phyloP scores from a whole-genome alignment of 139 green algal species.

The Tetraselmis chui region DNA sequence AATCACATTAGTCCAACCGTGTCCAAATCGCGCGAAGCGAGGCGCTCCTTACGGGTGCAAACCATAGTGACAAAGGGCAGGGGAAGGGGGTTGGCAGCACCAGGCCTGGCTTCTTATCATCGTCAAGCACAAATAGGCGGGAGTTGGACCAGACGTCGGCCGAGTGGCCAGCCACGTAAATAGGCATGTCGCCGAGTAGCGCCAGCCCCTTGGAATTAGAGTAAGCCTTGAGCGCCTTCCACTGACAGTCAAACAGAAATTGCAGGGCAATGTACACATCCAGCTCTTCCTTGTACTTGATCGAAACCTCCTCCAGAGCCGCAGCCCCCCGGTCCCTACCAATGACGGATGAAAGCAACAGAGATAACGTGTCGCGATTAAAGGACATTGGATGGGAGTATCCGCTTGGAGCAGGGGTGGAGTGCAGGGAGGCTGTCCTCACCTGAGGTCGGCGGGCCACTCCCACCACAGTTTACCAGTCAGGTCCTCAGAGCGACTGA shows the following conservation, averaged over 20 bases:
- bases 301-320: not conserved
- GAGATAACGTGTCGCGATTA: no score
- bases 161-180: slow-evolving; percentile 91
- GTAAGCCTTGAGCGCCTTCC: slow-evolving; percentile 74
- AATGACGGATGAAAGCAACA: no score
- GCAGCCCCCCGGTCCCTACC: not conserved
- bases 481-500: slow-evolving; percentile 32
- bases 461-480: slow-evolving; percentile 80
- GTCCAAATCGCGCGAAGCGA: no score
- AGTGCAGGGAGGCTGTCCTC: not conserved
- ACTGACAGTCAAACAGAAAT: slow-evolving; percentile 95
- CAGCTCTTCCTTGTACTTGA: slow-evolving; percentile 50
- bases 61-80: no score
- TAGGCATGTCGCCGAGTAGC: slow-evolving; percentile 97
- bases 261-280: slow-evolving; percentile 85
- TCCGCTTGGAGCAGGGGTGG: no score
- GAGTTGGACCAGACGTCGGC: slow-evolving; percentile 94
- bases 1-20: no score
- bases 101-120: slow-evolving; percentile 24
- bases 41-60: no score
- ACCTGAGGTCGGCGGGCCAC: slow-evolving; percentile 63
- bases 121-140: slow-evolving; percentile 60
- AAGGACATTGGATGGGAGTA: no score
- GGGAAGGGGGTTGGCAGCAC: no score
- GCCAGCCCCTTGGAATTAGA: slow-evolving; percentile 77